These are phyloP conservation scores for Paramyrothecium sp. DNA, from an alignment of 2,329 filamentous ascomycete species.

Conservation along the genomic window DNA sequence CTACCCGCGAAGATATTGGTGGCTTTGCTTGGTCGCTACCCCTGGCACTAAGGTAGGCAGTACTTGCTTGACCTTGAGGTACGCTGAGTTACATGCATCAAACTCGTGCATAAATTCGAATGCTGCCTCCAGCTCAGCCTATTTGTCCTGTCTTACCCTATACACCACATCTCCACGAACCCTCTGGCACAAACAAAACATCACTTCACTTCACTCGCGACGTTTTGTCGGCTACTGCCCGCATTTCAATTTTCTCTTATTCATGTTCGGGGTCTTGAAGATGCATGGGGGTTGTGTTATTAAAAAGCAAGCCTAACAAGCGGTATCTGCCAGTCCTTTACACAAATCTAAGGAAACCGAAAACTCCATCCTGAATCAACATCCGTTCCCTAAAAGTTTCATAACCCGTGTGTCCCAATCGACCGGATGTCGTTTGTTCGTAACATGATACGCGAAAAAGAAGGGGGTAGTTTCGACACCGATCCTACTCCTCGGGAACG, in stretches of 20 bases:
- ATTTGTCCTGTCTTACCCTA: no score
- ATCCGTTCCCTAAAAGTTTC: background rate
- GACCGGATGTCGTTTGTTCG: background rate
- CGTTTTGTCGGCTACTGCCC: no score
- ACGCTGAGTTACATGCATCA: no score
- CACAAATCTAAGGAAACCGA: background rate
- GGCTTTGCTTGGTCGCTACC: no score
- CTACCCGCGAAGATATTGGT: background rate
- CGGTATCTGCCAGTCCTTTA: background rate
- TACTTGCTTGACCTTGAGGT: background rate
- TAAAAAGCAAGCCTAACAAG: background rate
- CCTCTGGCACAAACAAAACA: no score
- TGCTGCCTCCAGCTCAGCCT: no score
- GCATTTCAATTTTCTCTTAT: no score
- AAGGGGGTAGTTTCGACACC: background rate
- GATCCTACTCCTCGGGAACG: background rate
- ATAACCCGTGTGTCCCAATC: background rate
- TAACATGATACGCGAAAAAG: background rate
- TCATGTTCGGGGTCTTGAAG: no score
- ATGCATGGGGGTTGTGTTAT: no score
- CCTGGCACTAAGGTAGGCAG: background rate
- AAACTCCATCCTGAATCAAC: background rate
- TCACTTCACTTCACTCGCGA: no score
- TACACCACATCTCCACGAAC: no score
- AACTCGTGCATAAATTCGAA: no score